These are phyloP conservation scores for Populus tremula DNA, from an alignment of 345 rosid genomes.

Conservation along the genomic window DNA sequence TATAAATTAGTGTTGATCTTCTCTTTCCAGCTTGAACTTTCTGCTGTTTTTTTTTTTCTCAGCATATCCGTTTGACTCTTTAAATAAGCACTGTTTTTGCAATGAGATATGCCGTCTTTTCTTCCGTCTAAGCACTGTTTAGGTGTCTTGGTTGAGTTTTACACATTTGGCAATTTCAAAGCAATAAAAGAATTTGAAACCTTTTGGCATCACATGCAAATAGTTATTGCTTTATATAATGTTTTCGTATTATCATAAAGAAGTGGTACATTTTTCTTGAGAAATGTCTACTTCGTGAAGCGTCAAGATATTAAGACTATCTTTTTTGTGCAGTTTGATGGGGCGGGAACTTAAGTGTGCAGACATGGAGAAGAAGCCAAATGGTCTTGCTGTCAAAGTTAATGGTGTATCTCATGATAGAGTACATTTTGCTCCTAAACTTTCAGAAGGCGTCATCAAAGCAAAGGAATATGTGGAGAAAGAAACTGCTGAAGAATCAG, in stretches of 20 bases:
- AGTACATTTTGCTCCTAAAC: slow-evolving; percentile 47
- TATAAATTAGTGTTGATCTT: neutral
- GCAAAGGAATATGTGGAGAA: slow-evolving; percentile 57
- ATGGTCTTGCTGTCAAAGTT: slow-evolving; percentile 36
- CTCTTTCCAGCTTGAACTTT: neutral
- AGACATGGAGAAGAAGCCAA: slow-evolving; percentile 56
- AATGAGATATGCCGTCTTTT: neutral
- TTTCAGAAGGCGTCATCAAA: slow-evolving; percentile 37
- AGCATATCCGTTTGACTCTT: neutral
- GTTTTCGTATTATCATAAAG: neutral
- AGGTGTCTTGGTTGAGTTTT: neutral
- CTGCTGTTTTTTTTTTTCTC: neutral
- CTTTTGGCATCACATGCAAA: neutral
- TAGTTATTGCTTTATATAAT: neutral
- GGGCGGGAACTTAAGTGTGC: slow-evolving; percentile 63
- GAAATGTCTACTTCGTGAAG: slow-evolving; percentile 10
- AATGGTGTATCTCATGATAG: slow-evolving; percentile 38
- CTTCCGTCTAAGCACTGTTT: neutral
- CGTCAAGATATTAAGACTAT: slow-evolving; percentile 5
- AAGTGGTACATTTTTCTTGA: neutral
- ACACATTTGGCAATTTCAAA: neutral
- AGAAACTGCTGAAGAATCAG: slow-evolving; percentile 38
- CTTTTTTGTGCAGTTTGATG: slow-evolving; percentile 55
- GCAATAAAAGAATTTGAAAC: neutral
- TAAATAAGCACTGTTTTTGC: neutral